These are phyloP conservation scores for Cyphellophora europaea DNA, from an alignment of 2,329 filamentous ascomycete species.

Conservation along the genomic window DNA sequence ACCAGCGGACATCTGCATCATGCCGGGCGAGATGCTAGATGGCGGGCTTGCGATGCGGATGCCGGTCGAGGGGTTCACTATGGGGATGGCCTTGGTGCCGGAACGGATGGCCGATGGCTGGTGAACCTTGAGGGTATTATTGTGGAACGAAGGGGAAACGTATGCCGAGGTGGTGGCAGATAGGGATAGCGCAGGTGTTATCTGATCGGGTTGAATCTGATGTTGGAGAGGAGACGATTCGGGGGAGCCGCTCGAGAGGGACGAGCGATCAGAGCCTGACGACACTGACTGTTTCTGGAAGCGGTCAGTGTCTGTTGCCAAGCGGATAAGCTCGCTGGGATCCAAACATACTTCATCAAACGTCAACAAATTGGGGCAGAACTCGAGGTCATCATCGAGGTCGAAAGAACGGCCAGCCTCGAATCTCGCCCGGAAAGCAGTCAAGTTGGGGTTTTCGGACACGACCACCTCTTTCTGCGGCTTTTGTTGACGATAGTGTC, in stretches of 20 bases:
- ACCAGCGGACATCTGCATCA: constrained; percentile 45
- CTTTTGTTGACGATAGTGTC: constrained; percentile 76
- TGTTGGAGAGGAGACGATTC: constrained; percentile 86
- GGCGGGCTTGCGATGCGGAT: constrained; percentile 82
- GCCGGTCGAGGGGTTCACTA: constrained; percentile 91
- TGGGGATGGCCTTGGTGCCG: constrained; percentile 83
- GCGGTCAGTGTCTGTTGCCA: constrained; percentile 16
- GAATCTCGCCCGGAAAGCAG: constrained; percentile 75
- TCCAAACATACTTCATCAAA: constrained; percentile 87
- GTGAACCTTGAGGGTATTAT: constrained; percentile 72
- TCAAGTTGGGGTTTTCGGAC: constrained; percentile 65
- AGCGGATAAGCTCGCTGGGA: constrained; percentile 16
- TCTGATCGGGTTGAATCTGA: constrained; percentile 61
- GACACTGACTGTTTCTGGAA: constrained; percentile 79
- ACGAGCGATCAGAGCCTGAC: constrained; percentile 84
- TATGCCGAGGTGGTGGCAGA: constrained; percentile 47
- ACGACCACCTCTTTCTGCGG: constrained; percentile 68
- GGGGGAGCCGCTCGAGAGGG: constrained; percentile 87
- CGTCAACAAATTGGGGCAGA: constrained; percentile 84
- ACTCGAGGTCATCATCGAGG: constrained; percentile 90
- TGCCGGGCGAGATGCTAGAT: constrained; percentile 56
- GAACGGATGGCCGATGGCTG: constrained; percentile 82
- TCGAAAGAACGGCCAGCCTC: constrained; percentile 91
- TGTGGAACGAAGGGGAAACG: constrained; percentile 48
- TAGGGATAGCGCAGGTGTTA: constrained; percentile 64